phyloP scores from a whole-genome alignment of 2,329 filamentous ascomycete genomes.

The Ploettnerulaceae sp. region DNA sequence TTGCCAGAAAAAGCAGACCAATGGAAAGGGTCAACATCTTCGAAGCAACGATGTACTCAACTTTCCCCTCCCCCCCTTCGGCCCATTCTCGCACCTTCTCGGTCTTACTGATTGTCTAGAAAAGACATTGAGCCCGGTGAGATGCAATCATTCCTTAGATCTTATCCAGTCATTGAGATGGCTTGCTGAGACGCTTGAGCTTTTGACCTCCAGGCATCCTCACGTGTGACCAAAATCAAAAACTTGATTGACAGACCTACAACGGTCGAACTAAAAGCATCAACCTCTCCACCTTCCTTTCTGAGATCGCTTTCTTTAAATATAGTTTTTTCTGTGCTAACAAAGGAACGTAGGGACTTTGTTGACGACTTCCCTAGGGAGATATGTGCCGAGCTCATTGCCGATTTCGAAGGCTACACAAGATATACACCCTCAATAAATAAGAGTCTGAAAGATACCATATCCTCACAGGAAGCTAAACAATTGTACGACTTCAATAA shows the following conservation, averaged over 20 bases:
- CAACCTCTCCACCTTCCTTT: not conserved
- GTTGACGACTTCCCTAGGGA: too few relatives aligned
- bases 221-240: not conserved
- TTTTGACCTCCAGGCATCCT: not conserved
- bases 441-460: too few relatives aligned
- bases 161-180: not conserved
- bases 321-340: not conserved
- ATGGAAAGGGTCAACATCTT: not conserved
- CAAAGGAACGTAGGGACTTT: too few relatives aligned
- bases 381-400: too few relatives aligned
- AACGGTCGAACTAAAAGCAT: not conserved
- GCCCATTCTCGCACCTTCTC: slow-evolving; percentile 7
- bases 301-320: not conserved
- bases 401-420: too few relatives aligned
- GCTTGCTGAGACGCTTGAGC: slow-evolving; percentile 3
- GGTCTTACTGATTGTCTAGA: not conserved
- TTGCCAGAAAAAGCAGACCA: not conserved
- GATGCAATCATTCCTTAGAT: slow-evolving; percentile 1
- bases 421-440: too few relatives aligned
- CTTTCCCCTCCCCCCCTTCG: not conserved
- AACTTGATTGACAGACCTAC: not conserved
- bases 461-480: too few relatives aligned
- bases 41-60: not conserved
- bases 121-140: not conserved
- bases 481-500: too few relatives aligned